Evolutionary conservation across 805 yeast genomes (phyloP).

Genomic region (Cyberlindnera americana): DNA sequence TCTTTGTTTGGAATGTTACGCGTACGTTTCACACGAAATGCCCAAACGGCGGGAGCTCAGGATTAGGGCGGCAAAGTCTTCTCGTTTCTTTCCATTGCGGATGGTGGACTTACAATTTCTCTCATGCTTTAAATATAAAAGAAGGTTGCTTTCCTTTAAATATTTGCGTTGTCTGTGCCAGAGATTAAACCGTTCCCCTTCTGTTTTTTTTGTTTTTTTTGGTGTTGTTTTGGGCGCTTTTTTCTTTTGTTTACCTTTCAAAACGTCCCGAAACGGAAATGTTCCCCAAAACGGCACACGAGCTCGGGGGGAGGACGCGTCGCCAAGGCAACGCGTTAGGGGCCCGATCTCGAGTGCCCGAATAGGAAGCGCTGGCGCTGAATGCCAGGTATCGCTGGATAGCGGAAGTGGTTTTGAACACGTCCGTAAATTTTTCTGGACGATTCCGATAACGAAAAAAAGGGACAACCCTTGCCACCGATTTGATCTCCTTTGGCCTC

Average conservation of each 20-base stretch:
- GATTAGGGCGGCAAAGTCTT: no score
- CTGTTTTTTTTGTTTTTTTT: slow-evolving; percentile 9
- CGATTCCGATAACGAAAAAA: no score
- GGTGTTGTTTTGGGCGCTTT: slow-evolving; percentile 14
- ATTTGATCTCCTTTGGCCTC: no score
- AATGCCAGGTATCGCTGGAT: not conserved
- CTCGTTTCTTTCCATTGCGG: no score
- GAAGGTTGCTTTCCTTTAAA: no score
- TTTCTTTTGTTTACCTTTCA: slow-evolving; percentile 15
- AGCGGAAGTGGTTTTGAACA: no score
- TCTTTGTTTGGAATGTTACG: slow-evolving; percentile 6
- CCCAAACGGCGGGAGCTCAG: not conserved
- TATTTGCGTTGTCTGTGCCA: no score
- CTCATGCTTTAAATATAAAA: slow-evolving; percentile 15
- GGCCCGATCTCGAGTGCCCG: slow-evolving; percentile 3
- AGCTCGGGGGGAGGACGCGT: no score
- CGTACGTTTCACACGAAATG: slow-evolving; percentile 2
- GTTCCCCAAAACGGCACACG: slow-evolving; percentile 4
- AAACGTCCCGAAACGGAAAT: slow-evolving; percentile 3
- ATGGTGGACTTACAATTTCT: slow-evolving; percentile 21
- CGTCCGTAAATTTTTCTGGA: no score
- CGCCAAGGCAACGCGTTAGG: slow-evolving; percentile 8
- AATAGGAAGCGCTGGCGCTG: not conserved
- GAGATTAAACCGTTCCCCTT: no score
- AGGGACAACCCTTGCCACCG: no score